Percentiles rank a stretch among this genome's conserved stretches.
phyloP scores from a whole-genome alignment of 345 rosid species.

The Noccaea caerulescens region DNA sequence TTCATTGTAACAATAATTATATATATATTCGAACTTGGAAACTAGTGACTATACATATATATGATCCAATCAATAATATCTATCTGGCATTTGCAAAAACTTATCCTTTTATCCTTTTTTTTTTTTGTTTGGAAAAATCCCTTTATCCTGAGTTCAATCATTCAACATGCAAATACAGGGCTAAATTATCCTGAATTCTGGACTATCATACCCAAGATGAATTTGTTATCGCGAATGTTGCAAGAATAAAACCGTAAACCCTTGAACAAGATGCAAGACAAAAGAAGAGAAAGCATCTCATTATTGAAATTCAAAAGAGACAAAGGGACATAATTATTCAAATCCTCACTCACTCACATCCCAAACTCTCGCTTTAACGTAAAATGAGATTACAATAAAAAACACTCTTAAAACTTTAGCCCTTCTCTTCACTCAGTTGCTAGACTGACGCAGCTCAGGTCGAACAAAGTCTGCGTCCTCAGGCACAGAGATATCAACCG shows the following conservation, averaged over 20 bases:
- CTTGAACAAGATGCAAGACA: not conserved
- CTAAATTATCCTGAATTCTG: not conserved
- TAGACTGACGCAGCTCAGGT: slow-evolving; percentile 82
- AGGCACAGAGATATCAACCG: slow-evolving; percentile 85
- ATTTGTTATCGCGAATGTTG: not conserved
- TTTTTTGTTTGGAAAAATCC: not conserved
- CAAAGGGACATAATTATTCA: slow-evolving; percentile 24
- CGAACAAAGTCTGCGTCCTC: slow-evolving; percentile 91
- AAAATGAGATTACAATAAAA: slow-evolving; percentile 19
- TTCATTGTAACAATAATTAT: slow-evolving; percentile 4
- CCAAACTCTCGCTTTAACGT: slow-evolving; percentile 13
- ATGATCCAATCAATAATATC: not conserved
- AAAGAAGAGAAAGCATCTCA: slow-evolving; percentile 15
- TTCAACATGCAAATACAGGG: slow-evolving; percentile 7
- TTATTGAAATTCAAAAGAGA: slow-evolving; percentile 20
- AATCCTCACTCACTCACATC: slow-evolving; percentile 24
- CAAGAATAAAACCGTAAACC: not conserved
- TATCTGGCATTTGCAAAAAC: slow-evolving; percentile 5
- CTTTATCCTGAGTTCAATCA: slow-evolving; percentile 24
- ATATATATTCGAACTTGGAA: slow-evolving; percentile 5
- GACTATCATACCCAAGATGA: not conserved
- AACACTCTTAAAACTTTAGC: slow-evolving; percentile 2
- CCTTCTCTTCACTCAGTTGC: slow-evolving; percentile 48
- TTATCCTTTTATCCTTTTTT: too few species aligned
- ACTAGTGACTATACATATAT: not conserved